Evolutionary conservation across 176 grass and related monocot genomes (phyloP), one percentile per base, ranked within the genome.

Genomic region (Juncus effusus): DNA sequence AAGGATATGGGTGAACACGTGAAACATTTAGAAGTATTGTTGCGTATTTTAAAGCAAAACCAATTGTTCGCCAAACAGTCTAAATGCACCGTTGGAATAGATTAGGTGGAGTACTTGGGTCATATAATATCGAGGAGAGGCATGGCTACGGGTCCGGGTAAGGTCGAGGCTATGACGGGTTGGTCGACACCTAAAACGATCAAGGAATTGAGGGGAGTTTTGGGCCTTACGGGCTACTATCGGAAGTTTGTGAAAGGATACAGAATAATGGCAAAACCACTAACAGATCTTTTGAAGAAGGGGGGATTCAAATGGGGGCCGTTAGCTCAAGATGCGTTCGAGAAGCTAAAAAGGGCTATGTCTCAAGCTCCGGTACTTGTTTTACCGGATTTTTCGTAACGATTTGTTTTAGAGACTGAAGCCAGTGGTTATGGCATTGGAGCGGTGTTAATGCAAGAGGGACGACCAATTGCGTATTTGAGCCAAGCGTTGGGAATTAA

Each of bases 241-340:
- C 6, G 42, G 3, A 76, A 76, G 16, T 76, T 56, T 41, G 14
- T 56, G 4, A 54, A 36, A 7, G 14, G 51, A 12, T 69, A 36
- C 19, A 42, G 65, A 6, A 10, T 9, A 0, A 16, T 76, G 0
- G n/a, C 10, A 7, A 42, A 13, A 6, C 60, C 60, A 0, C 3
- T 76, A 9, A 65, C 73, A 0, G 16, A 56, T 0, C 0, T 76
- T 4, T 42, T 76, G 1, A 13, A 37, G 2, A 76, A 76, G 13
- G 9, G 16, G 1, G 9, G 19, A 1, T 64, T 54, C 9, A 3
- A 51, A 0, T 75, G 42, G 59, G 28, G 36, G 0, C 0, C 9
- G 0, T 38, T 51, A 3, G 40, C 59, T 2, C 0, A 37, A 12
- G 2, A 2, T 0, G 42, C 72, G 0, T 52, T 75, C 3, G 5